A percentile compares a stretch with the other conserved stretches of the same genome.
phyloP scores from a whole-genome alignment of 768 basidiomycete genomes.

The Scleroderma bovista region DNA sequence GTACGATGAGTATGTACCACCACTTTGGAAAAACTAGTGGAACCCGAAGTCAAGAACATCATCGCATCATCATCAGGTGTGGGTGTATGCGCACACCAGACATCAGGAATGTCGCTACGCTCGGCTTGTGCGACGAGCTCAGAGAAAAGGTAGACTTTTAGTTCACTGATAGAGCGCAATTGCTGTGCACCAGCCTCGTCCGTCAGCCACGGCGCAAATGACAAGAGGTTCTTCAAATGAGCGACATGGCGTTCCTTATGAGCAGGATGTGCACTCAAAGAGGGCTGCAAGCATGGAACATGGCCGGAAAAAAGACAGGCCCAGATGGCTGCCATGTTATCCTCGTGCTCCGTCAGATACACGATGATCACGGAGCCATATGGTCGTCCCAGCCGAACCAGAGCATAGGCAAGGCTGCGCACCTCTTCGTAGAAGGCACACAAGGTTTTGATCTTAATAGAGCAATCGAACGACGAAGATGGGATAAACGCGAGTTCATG shows the following conservation, averaged over 20 bases:
- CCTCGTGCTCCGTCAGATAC: constrained; percentile 29
- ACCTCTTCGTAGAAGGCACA: too few species aligned
- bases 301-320: too few species aligned
- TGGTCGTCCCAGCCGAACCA: background rate
- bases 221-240: constrained; percentile 26
- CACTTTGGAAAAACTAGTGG: constrained; percentile 42
- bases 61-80: constrained; percentile 28
- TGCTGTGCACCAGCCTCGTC: constrained; percentile 22
- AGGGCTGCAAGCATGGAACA: constrained; percentile 29
- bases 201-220: constrained; percentile 26
- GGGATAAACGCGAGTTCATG: too few species aligned
- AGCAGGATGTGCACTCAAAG: constrained; percentile 27
- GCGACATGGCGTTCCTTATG: constrained; percentile 25
- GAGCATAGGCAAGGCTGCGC: too few species aligned
- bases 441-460: too few species aligned
- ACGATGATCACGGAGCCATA: constrained; percentile 5
- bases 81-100: constrained; percentile 13
- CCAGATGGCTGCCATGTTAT: constrained; percentile 30
- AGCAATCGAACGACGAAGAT: too few species aligned
- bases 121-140: constrained; percentile 9
- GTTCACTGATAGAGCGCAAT: constrained; percentile 15
- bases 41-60: constrained; percentile 37
- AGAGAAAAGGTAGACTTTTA: constrained; percentile 20
- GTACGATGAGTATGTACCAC: constrained; percentile 37
- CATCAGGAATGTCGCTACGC: background rate